Percentiles rank a stretch among this genome's conserved stretches.
phyloP scores from a whole-genome alignment of 371 early-diverging fungal species.

The Apophysomyces ossiformis region DNA sequence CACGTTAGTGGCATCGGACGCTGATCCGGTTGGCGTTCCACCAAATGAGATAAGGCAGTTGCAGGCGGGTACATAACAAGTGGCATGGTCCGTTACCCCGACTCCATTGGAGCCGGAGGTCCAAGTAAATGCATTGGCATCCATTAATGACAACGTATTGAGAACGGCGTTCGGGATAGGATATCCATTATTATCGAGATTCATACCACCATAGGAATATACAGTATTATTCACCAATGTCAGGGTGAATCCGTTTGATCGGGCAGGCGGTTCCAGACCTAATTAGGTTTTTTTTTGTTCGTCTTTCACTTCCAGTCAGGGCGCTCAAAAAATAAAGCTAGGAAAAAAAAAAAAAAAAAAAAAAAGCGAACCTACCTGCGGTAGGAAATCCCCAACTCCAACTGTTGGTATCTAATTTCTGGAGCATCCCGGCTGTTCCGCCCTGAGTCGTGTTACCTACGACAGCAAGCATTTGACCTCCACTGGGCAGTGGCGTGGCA shows the following conservation, averaged over 20 bases:
- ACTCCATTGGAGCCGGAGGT: slow-evolving; percentile 21
- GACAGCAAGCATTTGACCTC: slow-evolving; percentile 27
- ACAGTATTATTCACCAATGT: slow-evolving; percentile 25
- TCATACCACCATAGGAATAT: slow-evolving; percentile 26
- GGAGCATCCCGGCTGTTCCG: slow-evolving; percentile 15
- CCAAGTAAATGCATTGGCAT: slow-evolving; percentile 28
- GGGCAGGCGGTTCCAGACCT: slow-evolving; percentile 16
- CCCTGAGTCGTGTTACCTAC: slow-evolving; percentile 22
- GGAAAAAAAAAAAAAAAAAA: not conserved
- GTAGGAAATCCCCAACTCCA: slow-evolving; percentile 32
- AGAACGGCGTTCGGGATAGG: slow-evolving; percentile 17
- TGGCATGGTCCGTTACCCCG: slow-evolving; percentile 25
- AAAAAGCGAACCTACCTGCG: slow-evolving; percentile 12
- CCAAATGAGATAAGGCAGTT: slow-evolving; percentile 31
- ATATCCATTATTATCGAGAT: slow-evolving; percentile 18
- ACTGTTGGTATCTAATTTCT: slow-evolving; percentile 25
- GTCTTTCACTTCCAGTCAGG: slow-evolving; percentile 14
- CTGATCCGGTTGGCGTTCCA: slow-evolving; percentile 25
- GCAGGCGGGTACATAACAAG: slow-evolving; percentile 26
- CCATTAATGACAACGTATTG: slow-evolving; percentile 21
- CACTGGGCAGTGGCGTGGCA: slow-evolving; percentile 22
- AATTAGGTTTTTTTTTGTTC: slow-evolving; percentile 11
- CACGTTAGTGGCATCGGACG: slow-evolving; percentile 8
- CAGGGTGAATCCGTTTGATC: slow-evolving; percentile 19
- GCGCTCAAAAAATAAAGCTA: not conserved